These are phyloP conservation scores for Gnomoniopsis smithogilvyi DNA, from an alignment of 2,329 filamentous ascomycete genomes.

Conservation along the genomic window DNA sequence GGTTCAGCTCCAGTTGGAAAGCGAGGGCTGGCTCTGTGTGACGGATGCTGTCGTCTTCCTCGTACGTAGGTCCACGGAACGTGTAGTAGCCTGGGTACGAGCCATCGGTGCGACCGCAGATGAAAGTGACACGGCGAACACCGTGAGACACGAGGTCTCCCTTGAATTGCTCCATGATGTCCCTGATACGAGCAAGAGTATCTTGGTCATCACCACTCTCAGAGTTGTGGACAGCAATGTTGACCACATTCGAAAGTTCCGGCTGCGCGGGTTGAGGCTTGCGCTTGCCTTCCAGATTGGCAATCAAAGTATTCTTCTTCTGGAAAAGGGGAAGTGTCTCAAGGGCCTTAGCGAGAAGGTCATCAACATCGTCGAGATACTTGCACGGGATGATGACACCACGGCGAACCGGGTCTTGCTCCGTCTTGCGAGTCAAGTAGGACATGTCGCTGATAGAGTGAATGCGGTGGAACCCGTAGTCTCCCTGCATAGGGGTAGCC, in stretches of 20 bases:
- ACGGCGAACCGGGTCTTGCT: constrained; percentile 77
- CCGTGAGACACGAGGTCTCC: constrained; percentile 77
- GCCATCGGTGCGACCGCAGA: constrained; percentile 91
- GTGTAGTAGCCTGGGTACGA: constrained; percentile 97
- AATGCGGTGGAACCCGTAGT: constrained; percentile 72
- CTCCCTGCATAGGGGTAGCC: constrained; percentile 50
- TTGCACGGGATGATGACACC: constrained; percentile 92
- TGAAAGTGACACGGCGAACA: constrained; percentile 90
- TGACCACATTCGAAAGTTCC: constrained; percentile 87
- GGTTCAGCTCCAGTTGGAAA: constrained; percentile 95
- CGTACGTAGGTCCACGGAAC: constrained; percentile 87
- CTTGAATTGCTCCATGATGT: constrained; percentile 76
- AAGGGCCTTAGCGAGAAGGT: constrained; percentile 77
- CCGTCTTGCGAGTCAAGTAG: constrained; percentile 71
- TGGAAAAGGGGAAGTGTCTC: constrained; percentile 68
- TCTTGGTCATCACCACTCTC: constrained; percentile 82
- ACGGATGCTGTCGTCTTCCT: constrained; percentile 92
- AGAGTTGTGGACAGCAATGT: constrained; percentile 85
- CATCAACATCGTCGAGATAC: constrained; percentile 92
- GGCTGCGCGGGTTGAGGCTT: constrained; percentile 58
- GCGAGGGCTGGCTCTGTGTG: constrained; percentile 94
- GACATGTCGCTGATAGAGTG: constrained; percentile 97
- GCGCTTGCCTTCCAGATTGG: constrained; percentile 73
- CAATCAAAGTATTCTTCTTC: constrained; percentile 58
- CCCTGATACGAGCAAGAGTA: constrained; percentile 69